Evolutionary conservation across 768 basidiomycete genomes (phyloP), one percentile per base, ranked within the genome.

Genomic region (Mycena rebaudengoi): DNA sequence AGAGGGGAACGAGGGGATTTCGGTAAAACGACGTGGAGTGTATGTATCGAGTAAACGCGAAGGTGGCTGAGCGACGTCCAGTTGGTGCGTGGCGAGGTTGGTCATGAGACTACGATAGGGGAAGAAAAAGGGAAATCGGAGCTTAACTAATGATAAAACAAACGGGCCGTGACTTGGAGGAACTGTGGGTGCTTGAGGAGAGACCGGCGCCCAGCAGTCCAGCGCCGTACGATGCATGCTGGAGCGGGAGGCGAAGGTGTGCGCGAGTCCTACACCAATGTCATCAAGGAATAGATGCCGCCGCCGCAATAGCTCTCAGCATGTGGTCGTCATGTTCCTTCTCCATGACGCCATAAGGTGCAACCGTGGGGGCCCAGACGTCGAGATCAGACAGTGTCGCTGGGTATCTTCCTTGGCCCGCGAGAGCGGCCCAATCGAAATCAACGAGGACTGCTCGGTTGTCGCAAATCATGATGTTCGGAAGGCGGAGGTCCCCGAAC

Each of bases 401-500:
- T 20, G 49, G 49, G 33, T 51, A 40, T 40, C 39, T 40, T 40
- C 39, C 39, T 16, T 40, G 39, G 39, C 39, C 39, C 21, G 33
- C 49, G 32, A 57, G 33, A 14, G 50, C 50, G 14, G 50, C 50
- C 50, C 50, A 39, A 16, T 52, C 50, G 23, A 52, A 52, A 18
- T 52, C 50, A 14, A 52, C 30, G 10, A 52, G 50, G 33, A 52
- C n/a, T 32, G 50, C 35, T 12, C 50, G 50, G n/a, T n/a, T n/a
- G n/a, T n/a, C n/a, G n/a, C n/a, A n/a, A n/a, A n/a, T n/a, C n/a
- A n/a, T n/a, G n/a, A n/a, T n/a, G n/a, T n/a, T 52, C 43, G 74
- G 62, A 23, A 53, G 52, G 21, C 74, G 70, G 46, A 78, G 68
- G 64, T 76, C 75, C 20, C 74, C 76, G 66, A 72, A 75, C 35